Evolutionary conservation across 2,329 filamentous ascomycete species (phyloP).

Genomic region (Aureobasidium musti): DNA sequence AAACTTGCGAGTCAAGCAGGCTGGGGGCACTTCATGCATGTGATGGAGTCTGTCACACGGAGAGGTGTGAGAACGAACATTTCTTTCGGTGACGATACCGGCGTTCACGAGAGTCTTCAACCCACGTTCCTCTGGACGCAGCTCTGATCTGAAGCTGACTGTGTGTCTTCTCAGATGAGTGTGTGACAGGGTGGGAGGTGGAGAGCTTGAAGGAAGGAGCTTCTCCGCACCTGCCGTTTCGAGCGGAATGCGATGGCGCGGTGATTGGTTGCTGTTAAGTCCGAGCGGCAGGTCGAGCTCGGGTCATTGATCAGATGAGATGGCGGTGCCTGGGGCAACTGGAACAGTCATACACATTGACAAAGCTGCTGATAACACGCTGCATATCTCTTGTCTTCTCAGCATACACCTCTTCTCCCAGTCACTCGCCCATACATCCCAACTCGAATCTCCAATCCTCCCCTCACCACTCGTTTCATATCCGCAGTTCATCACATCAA

Average conservation of each 20-base stretch:
- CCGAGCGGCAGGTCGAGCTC: constrained; percentile 5
- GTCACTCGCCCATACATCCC: too few relatives aligned
- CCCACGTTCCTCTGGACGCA: neutral
- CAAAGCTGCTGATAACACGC: constrained; percentile 14
- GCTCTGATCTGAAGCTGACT: neutral
- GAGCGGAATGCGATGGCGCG: constrained; percentile 23
- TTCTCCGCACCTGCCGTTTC: constrained; percentile 26
- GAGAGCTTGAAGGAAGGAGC: neutral
- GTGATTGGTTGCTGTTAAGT: constrained; percentile 22
- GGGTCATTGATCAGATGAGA: constrained; percentile 6
- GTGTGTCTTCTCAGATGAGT: neutral
- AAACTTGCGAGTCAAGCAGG: neutral
- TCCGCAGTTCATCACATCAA: neutral
- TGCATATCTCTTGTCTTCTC: neutral
- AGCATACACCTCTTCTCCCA: neutral
- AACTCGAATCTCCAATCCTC: neutral
- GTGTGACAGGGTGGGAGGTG: neutral
- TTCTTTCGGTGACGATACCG: too few relatives aligned
- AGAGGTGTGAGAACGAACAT: neutral
- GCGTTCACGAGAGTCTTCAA: too few relatives aligned
- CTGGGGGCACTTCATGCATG: neutral
- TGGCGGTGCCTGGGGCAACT: constrained; percentile 24
- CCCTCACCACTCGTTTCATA: too few relatives aligned
- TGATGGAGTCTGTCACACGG: neutral
- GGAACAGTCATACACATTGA: constrained; percentile 17